These are phyloP conservation scores for Pythium guiyangense DNA, from an alignment of 352 stramenopile genomes.

Conservation along the genomic window DNA sequence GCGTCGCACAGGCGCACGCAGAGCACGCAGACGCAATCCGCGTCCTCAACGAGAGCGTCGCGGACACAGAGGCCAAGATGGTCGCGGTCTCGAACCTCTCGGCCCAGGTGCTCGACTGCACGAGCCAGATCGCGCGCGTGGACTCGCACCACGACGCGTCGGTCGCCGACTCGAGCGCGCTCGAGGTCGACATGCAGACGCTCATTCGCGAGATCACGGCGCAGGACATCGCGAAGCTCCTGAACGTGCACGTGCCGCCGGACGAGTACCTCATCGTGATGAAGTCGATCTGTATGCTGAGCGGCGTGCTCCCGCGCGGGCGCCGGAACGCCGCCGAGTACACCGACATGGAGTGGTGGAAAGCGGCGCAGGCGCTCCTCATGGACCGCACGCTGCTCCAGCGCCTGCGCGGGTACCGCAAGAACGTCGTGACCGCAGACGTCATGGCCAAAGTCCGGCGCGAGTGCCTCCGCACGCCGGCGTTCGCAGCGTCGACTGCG, in stretches of 20 bases:
- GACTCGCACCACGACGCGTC: slow-evolving; percentile 42
- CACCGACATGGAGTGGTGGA: slow-evolving; percentile 77
- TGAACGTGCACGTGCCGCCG: slow-evolving; percentile 53
- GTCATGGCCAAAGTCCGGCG: slow-evolving; percentile 76
- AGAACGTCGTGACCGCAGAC: slow-evolving; percentile 46
- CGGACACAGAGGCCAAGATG: slow-evolving; percentile 63
- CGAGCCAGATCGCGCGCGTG: slow-evolving; percentile 45
- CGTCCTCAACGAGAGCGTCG: slow-evolving; percentile 66
- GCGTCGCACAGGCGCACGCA: slow-evolving; percentile 8
- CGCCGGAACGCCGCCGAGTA: slow-evolving; percentile 58
- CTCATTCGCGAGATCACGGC: slow-evolving; percentile 69
- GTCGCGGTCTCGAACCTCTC: slow-evolving; percentile 33
- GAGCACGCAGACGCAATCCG: slow-evolving; percentile 43
- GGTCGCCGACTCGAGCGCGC: slow-evolving; percentile 36
- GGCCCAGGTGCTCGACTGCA: slow-evolving; percentile 52
- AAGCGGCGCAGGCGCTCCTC: slow-evolving; percentile 66
- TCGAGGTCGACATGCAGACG: slow-evolving; percentile 57
- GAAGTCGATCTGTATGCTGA: slow-evolving; percentile 70
- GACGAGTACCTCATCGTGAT: slow-evolving; percentile 52
- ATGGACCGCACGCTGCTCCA: slow-evolving; percentile 74
- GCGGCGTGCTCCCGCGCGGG: slow-evolving; percentile 46
- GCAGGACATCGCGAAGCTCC: slow-evolving; percentile 59
- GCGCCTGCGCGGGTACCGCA: slow-evolving; percentile 44
- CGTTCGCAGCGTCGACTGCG: slow-evolving; percentile 28
- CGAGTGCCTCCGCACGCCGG: slow-evolving; percentile 52